These are phyloP conservation scores for Dryadomyces quercivorus DNA, from an alignment of 2,329 filamentous ascomycete genomes.

Conservation along the genomic window DNA sequence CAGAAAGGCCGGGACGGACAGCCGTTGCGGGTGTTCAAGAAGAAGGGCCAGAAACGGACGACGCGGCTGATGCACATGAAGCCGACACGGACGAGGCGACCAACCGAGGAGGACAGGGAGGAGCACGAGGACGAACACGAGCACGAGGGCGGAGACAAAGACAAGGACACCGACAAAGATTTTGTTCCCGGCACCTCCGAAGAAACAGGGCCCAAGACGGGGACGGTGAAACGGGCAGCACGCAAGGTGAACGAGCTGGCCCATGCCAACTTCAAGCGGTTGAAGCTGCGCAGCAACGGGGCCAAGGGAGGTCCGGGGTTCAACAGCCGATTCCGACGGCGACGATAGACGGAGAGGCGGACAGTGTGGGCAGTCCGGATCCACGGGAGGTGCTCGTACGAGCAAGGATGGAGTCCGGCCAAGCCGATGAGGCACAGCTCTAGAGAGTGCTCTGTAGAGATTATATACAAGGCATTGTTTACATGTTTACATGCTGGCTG, in stretches of 20 bases:
- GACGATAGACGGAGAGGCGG: constrained; percentile 18
- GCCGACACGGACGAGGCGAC: constrained; percentile 37
- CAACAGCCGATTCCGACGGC: constrained; percentile 46
- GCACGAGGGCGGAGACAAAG: constrained; percentile 17
- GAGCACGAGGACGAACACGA: constrained; percentile 29
- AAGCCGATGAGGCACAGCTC: neutral
- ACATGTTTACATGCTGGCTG: neutral
- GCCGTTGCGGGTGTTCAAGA: constrained; percentile 58
- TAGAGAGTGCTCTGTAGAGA: neutral
- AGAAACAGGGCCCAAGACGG: constrained; percentile 11
- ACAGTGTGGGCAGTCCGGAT: too few species aligned
- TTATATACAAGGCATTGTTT: neutral
- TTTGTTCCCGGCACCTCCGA: constrained; percentile 22
- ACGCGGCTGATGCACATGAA: constrained; percentile 57
- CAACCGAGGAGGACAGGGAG: constrained; percentile 24
- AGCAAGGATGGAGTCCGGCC: too few species aligned
- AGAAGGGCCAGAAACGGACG: constrained; percentile 72
- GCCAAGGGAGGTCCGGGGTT: constrained; percentile 48
- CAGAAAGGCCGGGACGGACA: constrained; percentile 36
- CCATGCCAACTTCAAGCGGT: constrained; percentile 52
- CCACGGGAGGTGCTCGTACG: too few species aligned
- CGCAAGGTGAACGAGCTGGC: constrained; percentile 53
- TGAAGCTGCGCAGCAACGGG: constrained; percentile 51
- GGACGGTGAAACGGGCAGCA: constrained; percentile 34
- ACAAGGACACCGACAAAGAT: neutral